Evolutionary conservation across 345 rosid species (phyloP).

Genomic region (Salix dunnii): DNA sequence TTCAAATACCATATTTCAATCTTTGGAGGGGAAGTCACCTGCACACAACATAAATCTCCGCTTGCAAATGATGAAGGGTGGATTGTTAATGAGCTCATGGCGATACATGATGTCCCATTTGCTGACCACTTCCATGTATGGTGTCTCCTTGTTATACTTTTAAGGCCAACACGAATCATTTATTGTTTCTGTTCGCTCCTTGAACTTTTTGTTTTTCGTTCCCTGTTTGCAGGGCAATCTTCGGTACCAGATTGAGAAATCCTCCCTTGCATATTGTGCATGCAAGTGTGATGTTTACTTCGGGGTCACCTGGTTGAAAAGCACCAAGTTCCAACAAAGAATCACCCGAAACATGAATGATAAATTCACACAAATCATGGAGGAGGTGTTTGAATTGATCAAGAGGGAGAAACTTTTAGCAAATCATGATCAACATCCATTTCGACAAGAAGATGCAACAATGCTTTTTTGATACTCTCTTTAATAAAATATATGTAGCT

Average conservation of each 20-base stretch:
- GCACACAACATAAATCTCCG: constrained; percentile 55
- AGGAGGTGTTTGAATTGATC: constrained; percentile 55
- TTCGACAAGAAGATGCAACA: constrained; percentile 1
- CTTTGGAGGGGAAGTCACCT: constrained; percentile 75
- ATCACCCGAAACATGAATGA: constrained; percentile 57
- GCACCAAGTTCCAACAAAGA: constrained; percentile 68
- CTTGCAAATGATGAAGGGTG: constrained; percentile 51
- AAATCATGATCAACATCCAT: constrained; percentile 4
- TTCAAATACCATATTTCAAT: constrained; percentile 64
- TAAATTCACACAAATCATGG: constrained; percentile 47
- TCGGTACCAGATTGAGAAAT: constrained; percentile 52
- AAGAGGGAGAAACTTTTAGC: constrained; percentile 47
- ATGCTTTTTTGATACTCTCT: neutral
- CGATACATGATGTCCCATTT: constrained; percentile 65
- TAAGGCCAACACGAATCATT: neutral
- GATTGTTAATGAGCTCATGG: constrained; percentile 62
- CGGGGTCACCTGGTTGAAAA: constrained; percentile 62
- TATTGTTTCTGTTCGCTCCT: neutral
- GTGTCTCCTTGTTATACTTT: too few species aligned
- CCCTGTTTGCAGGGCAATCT: constrained; percentile 46
- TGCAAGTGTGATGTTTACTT: constrained; percentile 56
- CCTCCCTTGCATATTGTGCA: constrained; percentile 37
- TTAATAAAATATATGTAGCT: neutral
- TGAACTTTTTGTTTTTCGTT: neutral
- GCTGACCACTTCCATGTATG: constrained; percentile 57